Evolutionary conservation across 2,329 filamentous ascomycete species (phyloP), one percentile per base, ranked within the genome.

Genomic region (Cryphonectria radicalis): DNA sequence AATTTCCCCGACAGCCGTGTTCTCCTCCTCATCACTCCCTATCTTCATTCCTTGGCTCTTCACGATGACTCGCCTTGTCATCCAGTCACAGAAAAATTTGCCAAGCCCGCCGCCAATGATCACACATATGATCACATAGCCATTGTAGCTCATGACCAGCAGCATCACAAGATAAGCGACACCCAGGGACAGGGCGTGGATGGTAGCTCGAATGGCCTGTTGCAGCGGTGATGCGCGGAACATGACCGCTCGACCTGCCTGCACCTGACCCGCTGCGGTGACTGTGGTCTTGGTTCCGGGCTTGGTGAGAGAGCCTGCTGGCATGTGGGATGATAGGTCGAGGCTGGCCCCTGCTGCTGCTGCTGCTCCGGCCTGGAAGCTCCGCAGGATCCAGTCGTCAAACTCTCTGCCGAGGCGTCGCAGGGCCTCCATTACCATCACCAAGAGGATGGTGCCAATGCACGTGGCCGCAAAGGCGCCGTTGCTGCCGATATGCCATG

Each of bases 21-120:
- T 75, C 35, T 71, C 77, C 2, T 76, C 73, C 7, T 74, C 73
- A 0, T 74, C 75, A 5, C 74, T 74, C 1, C 72, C 73, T 5
- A 73, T 19, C 2, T 14, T 76, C 0, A 80, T 72, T 3, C 70
- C 74, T 0, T 67, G 69, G 7, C 77, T 78, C 42, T 62, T 55
- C 19, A 81, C 69, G 0, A 82, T 78, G n/a, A 86, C 78, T 69
- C 80, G 82, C 64, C 81, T 79, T 35, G 83, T 82, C 76, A 86
- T 78, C 86, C 86, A 88, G 76, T 87, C 85, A 74, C 83, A 86
- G n/a, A 86, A 74, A 75, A 87, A 87, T 78, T 87, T 87, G 71
- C 86, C 86, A 62, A 87, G 74, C 10, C 84, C 83, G 13, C 84
- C 84, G 4, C 86, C 86, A 59, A 87, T 76, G 40, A 84, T 76